phyloP scores from a whole-genome alignment of 2,329 filamentous ascomycete species.

The Fusarium piperis region DNA sequence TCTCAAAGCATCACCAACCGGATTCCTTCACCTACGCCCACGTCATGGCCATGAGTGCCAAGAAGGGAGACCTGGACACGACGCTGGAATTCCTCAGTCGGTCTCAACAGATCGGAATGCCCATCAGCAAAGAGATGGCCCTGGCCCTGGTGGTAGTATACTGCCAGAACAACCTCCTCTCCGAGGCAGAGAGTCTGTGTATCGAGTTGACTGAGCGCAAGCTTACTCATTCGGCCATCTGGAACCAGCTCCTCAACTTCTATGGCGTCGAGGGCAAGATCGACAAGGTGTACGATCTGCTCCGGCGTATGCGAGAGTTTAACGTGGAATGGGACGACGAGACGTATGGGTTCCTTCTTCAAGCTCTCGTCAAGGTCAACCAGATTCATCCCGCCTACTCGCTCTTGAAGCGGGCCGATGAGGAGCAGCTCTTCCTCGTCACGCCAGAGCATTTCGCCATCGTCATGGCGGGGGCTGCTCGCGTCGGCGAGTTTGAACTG shows the following conservation, averaged over 20 bases:
- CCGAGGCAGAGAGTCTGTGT: slow-evolving; percentile 51
- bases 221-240: slow-evolving; percentile 69
- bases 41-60: slow-evolving; percentile 76
- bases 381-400: slow-evolving; percentile 61
- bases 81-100: slow-evolving; percentile 72
- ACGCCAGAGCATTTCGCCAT: slow-evolving; percentile 61
- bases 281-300: slow-evolving; percentile 57
- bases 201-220: slow-evolving; percentile 62
- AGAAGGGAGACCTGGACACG: slow-evolving; percentile 76
- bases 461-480: slow-evolving; percentile 63
- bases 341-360: slow-evolving; percentile 62
- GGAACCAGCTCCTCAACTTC: slow-evolving; percentile 80
- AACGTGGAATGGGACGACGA: slow-evolving; percentile 58
- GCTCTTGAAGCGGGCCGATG: slow-evolving; percentile 56
- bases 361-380: slow-evolving; percentile 58
- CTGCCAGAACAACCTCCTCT: slow-evolving; percentile 54
- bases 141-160: slow-evolving; percentile 74
- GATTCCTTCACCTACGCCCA: slow-evolving; percentile 75
- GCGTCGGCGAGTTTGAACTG: slow-evolving; percentile 54
- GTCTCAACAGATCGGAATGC: slow-evolving; percentile 64
- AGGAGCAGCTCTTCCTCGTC: slow-evolving; percentile 57
- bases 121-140: slow-evolving; percentile 66
- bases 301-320: slow-evolving; percentile 59
- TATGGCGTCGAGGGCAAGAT: slow-evolving; percentile 71
- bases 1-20: slow-evolving; percentile 62